Evolutionary conservation across 768 basidiomycete genomes (phyloP), one percentile per base, ranked within the genome.

Genomic region (Trametes meyenii): DNA sequence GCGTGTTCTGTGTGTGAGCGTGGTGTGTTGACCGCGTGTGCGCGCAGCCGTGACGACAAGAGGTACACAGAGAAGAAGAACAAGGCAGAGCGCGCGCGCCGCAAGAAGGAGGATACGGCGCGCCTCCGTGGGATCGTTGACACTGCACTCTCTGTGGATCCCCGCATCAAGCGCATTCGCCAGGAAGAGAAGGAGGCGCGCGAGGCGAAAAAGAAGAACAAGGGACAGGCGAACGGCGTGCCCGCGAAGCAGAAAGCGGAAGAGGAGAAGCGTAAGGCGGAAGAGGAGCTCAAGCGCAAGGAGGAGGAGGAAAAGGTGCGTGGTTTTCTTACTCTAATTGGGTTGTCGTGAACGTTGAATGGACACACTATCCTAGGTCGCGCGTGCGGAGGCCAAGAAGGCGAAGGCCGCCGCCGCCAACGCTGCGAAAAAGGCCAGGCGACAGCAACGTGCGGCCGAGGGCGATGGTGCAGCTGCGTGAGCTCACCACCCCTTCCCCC

Each of bases 11-110:
- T 16, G 14, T 36, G 57, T 43, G 0, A 50, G 21, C 51, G 7
- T 33, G 12, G 2, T 7, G 33, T 33, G 44, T 12, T 43, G 54
- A 48, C 40, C 52, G 8, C 29, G 50, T 46, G 0, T 26, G 23
- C 1, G 24, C 8, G 35, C 67, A 96, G 94, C 72, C 96, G 96
- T 59, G 96, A 98, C 75, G 96, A 99, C 75, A 98, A 98, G 78
- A 90, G 96, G 33, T 97, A 96, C 78, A 95, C 94, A 17, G 96
- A 98, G 78, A 98, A 98, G 83, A 99, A 99, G 84, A 99, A 99
- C 86, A 98, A 97, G 77, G 77, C 92, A 5, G 96, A 99, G 77
- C 94, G 96, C 36, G 92, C 94, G 13, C 85, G 94, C 60, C 82
- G 93, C 73, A 99, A 99, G 82, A 97, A 97, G 82, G 96, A 97